Conservation (phyloP, 306 rosid species). For the Cucumis cinereus region DNA sequence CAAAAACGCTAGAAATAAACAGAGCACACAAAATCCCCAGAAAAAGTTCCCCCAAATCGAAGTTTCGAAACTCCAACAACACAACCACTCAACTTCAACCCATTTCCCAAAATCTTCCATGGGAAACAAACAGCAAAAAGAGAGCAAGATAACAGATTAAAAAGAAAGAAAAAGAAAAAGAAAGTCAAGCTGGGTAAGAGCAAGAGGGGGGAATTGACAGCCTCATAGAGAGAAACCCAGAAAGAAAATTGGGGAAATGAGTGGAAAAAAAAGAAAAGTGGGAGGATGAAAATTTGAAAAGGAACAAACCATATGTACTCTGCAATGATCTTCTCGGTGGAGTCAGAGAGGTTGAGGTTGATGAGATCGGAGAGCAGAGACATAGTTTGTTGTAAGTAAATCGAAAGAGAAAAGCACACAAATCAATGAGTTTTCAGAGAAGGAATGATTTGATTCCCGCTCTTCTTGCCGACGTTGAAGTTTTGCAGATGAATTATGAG, state of each 20-base stretch:
- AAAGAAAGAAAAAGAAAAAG: not conserved
- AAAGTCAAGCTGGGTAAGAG: not conserved
- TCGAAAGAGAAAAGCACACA: not conserved
- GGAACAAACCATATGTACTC: slow-evolving; percentile 49
- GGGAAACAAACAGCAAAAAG: not conserved
- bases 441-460: not conserved
- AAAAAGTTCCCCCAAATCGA: no score
- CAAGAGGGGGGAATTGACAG: not conserved
- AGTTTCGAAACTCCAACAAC: no score
- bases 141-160: not conserved
- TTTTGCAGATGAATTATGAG: not conserved
- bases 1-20: not conserved
- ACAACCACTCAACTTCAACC: not conserved
- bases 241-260: not conserved
- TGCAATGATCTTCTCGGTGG: slow-evolving; percentile 48
- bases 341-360: slow-evolving; percentile 13
- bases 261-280: not conserved
- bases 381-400: slow-evolving; percentile 7
- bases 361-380: slow-evolving; percentile 46
- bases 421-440: not conserved
- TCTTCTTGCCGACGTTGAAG: not conserved
- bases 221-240: not conserved
- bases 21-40: not conserved
- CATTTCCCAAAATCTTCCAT: not conserved
- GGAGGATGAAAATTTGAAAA: not conserved